Evolutionary conservation across 805 yeast species (phyloP).

Genomic region (Hanseniaspora mollemarum): DNA sequence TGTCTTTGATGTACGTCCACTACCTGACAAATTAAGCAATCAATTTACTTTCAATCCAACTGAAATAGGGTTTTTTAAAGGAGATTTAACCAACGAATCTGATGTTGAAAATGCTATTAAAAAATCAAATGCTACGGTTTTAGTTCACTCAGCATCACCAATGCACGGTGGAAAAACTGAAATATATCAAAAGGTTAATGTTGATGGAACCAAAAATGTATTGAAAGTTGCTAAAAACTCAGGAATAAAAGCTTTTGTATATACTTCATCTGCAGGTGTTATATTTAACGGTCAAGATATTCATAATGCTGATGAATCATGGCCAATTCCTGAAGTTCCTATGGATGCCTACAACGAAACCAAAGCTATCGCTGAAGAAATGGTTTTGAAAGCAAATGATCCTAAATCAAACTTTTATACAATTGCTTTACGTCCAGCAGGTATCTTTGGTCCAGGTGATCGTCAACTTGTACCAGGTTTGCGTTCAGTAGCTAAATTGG

Average conservation of each 20-base stretch:
- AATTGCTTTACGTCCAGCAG: conserved; percentile 89
- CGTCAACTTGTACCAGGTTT: conserved; percentile 91
- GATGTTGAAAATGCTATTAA: conserved; percentile 58
- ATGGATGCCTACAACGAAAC: conserved; percentile 97
- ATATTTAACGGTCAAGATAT: conserved; percentile 91
- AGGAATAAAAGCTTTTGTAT: conserved; percentile 56
- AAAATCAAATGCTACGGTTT: conserved; percentile 50
- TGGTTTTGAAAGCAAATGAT: conserved; percentile 65
- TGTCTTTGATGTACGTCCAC: conserved; percentile 83
- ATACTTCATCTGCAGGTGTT: conserved; percentile 96
- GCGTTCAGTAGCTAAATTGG: conserved; percentile 65
- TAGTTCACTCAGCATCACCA: conserved; percentile 95
- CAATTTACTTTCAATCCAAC: conserved; percentile 62
- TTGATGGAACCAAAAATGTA: conserved; percentile 72
- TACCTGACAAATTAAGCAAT: conserved; percentile 59
- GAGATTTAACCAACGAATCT: conserved; percentile 67
- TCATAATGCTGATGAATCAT: conserved; percentile 80
- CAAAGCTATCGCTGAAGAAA: conserved; percentile 78
- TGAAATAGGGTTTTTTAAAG: conserved; percentile 53
- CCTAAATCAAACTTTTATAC: conserved; percentile 50
- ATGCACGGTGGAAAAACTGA: conserved; percentile 77
- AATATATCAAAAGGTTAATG: conserved; percentile 80
- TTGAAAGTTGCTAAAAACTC: conserved; percentile 48
- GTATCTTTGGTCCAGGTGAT: conserved; percentile 97
- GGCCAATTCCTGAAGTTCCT: conserved; percentile 83